These are phyloP conservation scores for Trichaptum fuscoviolaceum DNA, from an alignment of 768 basidiomycete species.

Conservation along the genomic window DNA sequence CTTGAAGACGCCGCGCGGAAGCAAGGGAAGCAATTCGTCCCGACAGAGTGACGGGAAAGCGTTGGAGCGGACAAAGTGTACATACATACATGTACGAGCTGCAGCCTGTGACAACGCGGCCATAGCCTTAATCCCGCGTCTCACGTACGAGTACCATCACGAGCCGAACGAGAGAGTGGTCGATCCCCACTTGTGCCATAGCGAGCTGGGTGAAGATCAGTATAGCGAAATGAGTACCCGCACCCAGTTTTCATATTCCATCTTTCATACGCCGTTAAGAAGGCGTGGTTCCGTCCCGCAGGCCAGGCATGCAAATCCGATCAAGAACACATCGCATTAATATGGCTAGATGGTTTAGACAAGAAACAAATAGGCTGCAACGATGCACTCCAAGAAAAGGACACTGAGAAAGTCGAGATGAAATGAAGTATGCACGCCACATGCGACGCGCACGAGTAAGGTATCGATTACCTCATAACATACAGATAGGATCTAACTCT, in stretches of 20 bases:
- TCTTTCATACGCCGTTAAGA: not conserved
- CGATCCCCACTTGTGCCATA: not conserved
- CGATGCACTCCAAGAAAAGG: not conserved
- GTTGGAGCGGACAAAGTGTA: not conserved
- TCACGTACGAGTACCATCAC: not conserved
- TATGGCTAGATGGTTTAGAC: not conserved
- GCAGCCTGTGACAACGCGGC: no score
- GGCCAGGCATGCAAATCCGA: not conserved
- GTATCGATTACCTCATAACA: not conserved
- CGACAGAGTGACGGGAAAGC: not conserved
- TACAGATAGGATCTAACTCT: not conserved
- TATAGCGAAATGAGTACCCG: not conserved
- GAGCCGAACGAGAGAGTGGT: not conserved
- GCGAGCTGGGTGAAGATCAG: not conserved
- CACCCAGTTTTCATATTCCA: not conserved
- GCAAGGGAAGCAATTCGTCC: conserved; percentile 30
- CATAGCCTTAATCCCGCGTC: not conserved
- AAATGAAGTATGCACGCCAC: not conserved
- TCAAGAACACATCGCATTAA: not conserved
- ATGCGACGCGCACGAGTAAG: not conserved
- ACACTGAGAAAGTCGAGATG: not conserved
- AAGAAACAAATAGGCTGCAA: not conserved
- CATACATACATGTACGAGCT: not conserved
- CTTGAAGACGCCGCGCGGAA: conserved; percentile 40
- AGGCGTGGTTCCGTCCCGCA: not conserved